phyloP scores from a whole-genome alignment of 2,329 filamentous ascomycete genomes.

The Thielaviopsis ethacetica region DNA sequence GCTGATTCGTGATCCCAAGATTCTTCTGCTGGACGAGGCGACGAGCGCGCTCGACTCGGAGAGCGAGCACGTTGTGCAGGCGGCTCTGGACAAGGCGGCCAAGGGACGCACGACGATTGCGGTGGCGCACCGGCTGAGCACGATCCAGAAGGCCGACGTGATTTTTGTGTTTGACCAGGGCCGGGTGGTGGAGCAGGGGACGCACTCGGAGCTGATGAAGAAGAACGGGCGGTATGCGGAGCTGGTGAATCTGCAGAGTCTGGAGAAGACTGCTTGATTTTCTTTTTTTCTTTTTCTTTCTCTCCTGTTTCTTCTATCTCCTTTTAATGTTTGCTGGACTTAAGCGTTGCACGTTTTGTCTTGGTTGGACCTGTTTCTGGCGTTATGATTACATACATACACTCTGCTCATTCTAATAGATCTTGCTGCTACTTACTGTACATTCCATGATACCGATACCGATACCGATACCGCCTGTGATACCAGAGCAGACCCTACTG shows the following conservation, averaged over 20 bases:
- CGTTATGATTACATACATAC: no score
- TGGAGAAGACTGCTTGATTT: conserved; percentile 25
- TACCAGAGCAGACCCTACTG: no score
- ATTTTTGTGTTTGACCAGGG: conserved; percentile 97
- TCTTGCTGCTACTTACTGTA: no score
- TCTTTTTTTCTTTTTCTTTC: neutral
- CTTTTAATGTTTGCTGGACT: no score
- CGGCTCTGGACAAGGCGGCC: conserved; percentile 63
- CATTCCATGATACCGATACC: no score
- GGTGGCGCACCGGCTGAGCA: conserved; percentile 79
- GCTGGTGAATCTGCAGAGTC: conserved; percentile 63
- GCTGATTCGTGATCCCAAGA: conserved; percentile 75
- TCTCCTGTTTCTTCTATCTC: no score
- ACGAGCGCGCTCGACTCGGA: conserved; percentile 63
- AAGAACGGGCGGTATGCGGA: conserved; percentile 59
- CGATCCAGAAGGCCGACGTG: conserved; percentile 84
- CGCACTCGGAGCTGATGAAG: conserved; percentile 56
- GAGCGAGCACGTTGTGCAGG: conserved; percentile 66
- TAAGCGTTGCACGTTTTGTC: no score
- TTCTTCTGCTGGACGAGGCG: conserved; percentile 71
- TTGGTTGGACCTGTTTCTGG: no score
- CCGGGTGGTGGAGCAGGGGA: conserved; percentile 68
- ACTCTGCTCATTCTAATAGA: no score
- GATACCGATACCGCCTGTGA: no score
- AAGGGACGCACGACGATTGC: conserved; percentile 83